Conservation (phyloP, 2,329 filamentous ascomycete genomes). For the Fusarium domesticum region DNA sequence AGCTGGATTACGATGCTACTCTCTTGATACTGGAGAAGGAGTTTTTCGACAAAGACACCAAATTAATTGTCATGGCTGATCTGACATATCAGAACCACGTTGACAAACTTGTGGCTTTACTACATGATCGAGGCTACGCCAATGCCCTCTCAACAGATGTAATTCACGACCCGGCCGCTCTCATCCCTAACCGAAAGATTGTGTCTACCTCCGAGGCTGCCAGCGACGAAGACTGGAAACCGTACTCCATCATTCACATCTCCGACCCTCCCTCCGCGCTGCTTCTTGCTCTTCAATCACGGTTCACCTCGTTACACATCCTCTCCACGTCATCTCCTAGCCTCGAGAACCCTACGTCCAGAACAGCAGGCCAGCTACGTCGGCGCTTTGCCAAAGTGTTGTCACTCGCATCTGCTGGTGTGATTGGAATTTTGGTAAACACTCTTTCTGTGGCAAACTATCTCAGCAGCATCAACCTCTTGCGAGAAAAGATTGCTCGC, state of each 20-base stretch:
- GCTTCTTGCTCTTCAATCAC: constrained; percentile 80
- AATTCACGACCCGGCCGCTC: constrained; percentile 72
- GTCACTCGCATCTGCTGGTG: constrained; percentile 71
- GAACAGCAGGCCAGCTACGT: constrained; percentile 60
- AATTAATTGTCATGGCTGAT: constrained; percentile 81
- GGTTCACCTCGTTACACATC: constrained; percentile 75
- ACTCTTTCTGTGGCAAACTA: constrained; percentile 92
- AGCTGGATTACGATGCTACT: constrained; percentile 60
- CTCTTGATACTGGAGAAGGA: constrained; percentile 61
- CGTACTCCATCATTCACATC: constrained; percentile 81
- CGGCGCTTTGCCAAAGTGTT: constrained; percentile 87
- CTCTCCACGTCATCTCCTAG: constrained; percentile 62
- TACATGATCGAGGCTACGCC: constrained; percentile 65
- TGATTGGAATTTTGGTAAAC: constrained; percentile 94
- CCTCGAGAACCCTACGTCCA: constrained; percentile 45
- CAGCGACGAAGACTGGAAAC: constrained; percentile 48
- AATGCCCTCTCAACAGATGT: constrained; percentile 68
- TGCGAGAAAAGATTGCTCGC: constrained; percentile 68
- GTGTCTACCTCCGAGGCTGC: constrained; percentile 41
- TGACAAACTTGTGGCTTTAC: constrained; percentile 48
- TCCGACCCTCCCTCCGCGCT: constrained; percentile 76
- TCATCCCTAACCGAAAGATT: constrained; percentile 79
- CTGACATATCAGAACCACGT: constrained; percentile 82
- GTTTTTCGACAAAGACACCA: constrained; percentile 62
- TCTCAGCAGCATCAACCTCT: constrained; percentile 70